A percentile compares a stretch with the other conserved stretches of the same genome.
Conservation (phyloP, 1,139 yeast species). For the Hansenula sp. region DNA sequence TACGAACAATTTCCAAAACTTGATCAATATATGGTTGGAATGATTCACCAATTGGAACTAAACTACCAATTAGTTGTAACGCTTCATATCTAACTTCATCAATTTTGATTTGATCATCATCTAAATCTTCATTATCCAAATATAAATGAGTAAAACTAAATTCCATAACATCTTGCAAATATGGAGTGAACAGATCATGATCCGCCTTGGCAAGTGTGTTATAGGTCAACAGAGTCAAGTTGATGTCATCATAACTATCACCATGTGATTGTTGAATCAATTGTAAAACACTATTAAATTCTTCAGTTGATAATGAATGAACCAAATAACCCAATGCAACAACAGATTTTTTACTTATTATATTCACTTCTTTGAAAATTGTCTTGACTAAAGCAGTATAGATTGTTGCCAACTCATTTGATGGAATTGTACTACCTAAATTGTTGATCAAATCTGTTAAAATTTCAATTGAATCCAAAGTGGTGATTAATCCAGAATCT, state of each 20-base stretch:
- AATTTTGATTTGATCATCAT: conserved; percentile 32
- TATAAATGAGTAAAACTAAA: conserved; percentile 26
- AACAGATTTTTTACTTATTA: conserved; percentile 50
- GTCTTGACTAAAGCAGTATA: conserved; percentile 35
- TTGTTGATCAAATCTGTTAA: conserved; percentile 53
- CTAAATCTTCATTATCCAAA: conserved; percentile 23
- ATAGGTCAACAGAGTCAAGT: conserved; percentile 23
- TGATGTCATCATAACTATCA: conserved; percentile 14
- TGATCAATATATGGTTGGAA: conserved; percentile 26
- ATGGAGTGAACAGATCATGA: conserved; percentile 12
- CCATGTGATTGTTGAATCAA: conserved; percentile 8
- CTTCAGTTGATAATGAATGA: conserved; percentile 25
- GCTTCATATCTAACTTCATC: conserved; percentile 52
- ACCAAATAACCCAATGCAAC: conserved; percentile 50
- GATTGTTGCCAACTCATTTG: conserved; percentile 31
- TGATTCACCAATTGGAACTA: conserved; percentile 26
- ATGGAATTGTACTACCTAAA: conserved; percentile 45
- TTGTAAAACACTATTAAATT: conserved; percentile 9
- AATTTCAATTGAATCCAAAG: conserved; percentile 63
- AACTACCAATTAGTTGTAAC: conserved; percentile 35
- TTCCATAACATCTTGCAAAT: conserved; percentile 20
- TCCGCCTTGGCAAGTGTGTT: conserved; percentile 25
- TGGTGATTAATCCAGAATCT: conserved; percentile 25
- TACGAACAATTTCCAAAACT: conserved; percentile 31
- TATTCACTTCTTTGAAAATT: conserved; percentile 40